Conservation (phyloP, 1,284 basidiomycete genomes). For the Microbotryomycetes sp. region DNA sequence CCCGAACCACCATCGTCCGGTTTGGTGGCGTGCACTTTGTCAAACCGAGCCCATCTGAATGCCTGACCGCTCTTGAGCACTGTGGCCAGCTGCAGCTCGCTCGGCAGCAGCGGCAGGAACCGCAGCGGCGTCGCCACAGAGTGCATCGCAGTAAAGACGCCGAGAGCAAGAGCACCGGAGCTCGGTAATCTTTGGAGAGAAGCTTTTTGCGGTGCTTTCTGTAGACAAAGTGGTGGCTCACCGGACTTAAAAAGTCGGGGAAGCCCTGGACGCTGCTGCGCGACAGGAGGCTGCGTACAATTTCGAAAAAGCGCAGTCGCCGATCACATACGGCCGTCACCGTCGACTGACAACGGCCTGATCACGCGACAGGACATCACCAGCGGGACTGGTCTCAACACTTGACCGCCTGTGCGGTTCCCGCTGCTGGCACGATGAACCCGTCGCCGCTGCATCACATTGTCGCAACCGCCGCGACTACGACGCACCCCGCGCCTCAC, state of each 20-base stretch:
- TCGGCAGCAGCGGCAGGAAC: constrained; percentile 27
- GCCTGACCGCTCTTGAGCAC: constrained; percentile 33
- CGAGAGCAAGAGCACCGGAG: neutral
- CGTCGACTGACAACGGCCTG: no score
- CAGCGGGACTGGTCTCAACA: no score
- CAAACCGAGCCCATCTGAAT: constrained; percentile 34
- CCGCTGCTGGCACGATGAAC: neutral
- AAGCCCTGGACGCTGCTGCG: neutral
- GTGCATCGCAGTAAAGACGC: neutral
- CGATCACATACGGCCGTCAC: no score
- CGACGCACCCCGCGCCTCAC: neutral
- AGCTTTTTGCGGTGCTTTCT: no score
- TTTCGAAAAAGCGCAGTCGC: no score
- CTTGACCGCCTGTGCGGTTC: neutral
- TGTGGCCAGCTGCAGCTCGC: constrained; percentile 33
- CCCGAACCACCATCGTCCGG: neutral
- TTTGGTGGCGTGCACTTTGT: neutral
- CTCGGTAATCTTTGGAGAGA: no score
- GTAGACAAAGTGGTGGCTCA: no score
- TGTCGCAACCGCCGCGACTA: neutral
- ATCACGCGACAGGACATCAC: neutral
- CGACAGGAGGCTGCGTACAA: neutral
- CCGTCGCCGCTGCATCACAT: neutral
- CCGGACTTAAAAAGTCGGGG: no score
- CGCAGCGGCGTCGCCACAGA: constrained; percentile 33